phyloP scores from a whole-genome alignment of 164 flowering plant genomes.

The Amborella trichopoda region DNA sequence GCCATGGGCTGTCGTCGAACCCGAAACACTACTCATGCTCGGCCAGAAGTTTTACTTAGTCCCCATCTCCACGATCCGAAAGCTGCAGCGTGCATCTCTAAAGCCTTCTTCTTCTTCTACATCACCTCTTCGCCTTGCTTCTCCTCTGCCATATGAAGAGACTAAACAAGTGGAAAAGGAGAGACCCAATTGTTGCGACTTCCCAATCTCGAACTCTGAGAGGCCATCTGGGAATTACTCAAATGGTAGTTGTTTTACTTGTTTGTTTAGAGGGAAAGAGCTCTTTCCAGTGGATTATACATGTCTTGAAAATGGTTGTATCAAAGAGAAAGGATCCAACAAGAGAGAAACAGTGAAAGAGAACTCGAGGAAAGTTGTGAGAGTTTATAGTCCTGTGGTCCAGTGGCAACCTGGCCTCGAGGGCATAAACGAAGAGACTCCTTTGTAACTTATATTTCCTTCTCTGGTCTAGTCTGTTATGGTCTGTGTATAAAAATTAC shows the following conservation, averaged over 20 bases:
- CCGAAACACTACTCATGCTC: slow-evolving; percentile 29
- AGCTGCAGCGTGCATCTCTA: slow-evolving; percentile 21
- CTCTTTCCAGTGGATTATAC: slow-evolving; percentile 1
- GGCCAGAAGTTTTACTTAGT: slow-evolving; percentile 52
- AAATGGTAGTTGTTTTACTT: slow-evolving; percentile 11
- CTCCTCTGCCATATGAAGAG: neutral
- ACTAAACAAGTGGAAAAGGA: slow-evolving; percentile 1
- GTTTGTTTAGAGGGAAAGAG: slow-evolving; percentile 11
- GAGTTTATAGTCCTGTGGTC: slow-evolving; percentile 5
- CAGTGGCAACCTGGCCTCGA: slow-evolving; percentile 36
- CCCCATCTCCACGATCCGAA: slow-evolving; percentile 36
- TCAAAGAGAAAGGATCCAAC: slow-evolving; percentile 1
- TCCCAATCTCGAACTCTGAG: slow-evolving; percentile 5
- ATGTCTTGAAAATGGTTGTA: neutral
- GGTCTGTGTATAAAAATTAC: no score
- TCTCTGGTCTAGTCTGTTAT: no score
- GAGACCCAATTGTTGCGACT: slow-evolving; percentile 14
- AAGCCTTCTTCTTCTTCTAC: slow-evolving; percentile 5
- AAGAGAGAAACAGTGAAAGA: slow-evolving; percentile 3
- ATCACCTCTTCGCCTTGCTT: slow-evolving; percentile 3
- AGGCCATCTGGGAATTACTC: slow-evolving; percentile 3
- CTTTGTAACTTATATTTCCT: no score
- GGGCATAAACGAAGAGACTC: slow-evolving; percentile 28
- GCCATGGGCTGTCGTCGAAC: slow-evolving; percentile 40
- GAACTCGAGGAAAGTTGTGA: slow-evolving; percentile 1